Evolutionary conservation across 352 stramenopile species (phyloP).

Genomic region (Phytophthora hybrid): DNA sequence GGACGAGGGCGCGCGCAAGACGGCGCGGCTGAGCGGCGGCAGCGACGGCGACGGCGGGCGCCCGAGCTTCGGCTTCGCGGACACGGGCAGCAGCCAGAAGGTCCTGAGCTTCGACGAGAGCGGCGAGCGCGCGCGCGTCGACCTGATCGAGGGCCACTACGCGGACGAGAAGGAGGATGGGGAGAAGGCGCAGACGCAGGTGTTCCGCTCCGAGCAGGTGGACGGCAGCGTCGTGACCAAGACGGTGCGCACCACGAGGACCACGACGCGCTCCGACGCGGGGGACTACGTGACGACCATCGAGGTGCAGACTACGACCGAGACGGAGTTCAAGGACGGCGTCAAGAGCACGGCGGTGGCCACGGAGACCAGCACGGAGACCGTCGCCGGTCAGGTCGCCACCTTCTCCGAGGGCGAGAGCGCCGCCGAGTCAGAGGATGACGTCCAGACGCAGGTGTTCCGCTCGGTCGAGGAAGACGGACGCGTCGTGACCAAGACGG

Average conservation of each 20-base stretch:
- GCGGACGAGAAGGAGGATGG: conserved; percentile 1
- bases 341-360: conserved; percentile 14
- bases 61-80: conserved; percentile 17
- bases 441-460: conserved; percentile 19
- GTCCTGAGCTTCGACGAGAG: conserved; percentile 25
- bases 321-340: conserved; percentile 7
- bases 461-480: conserved; percentile 2
- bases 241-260: conserved; percentile 14
- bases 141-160: conserved; percentile 28
- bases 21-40: conserved; percentile 13
- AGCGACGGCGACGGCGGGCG: conserved; percentile 1
- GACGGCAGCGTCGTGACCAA: conserved; percentile 23
- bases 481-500: conserved; percentile 11
- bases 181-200: conserved; percentile 19
- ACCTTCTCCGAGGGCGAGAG: background rate
- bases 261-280: conserved; percentile 6
- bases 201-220: conserved; percentile 8
- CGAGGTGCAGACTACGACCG: conserved; percentile 26
- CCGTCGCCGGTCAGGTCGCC: conserved; percentile 1
- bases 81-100: conserved; percentile 28
- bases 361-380: conserved; percentile 24
- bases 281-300: conserved; percentile 14
- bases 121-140: conserved; percentile 12
- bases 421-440: background rate
- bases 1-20: conserved; percentile 14